These are phyloP conservation scores for Lachancea fermentati DNA, from an alignment of 805 yeast genomes.

Conservation along the genomic window DNA sequence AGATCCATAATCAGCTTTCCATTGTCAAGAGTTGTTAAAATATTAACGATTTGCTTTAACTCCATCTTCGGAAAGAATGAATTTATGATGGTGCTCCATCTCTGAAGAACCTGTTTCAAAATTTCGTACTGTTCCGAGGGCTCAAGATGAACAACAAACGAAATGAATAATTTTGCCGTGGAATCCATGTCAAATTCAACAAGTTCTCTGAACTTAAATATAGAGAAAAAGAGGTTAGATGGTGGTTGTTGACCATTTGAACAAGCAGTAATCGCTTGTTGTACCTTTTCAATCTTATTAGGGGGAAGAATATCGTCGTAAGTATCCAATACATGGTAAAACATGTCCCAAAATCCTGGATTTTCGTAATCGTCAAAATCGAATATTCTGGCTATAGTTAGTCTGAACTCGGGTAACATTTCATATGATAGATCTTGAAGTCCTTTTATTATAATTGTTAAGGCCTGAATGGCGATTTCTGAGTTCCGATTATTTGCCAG, in stretches of 20 bases:
- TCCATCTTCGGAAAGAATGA: constrained; percentile 29
- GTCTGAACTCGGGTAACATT: constrained; percentile 21
- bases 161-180: constrained; percentile 23
- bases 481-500: neutral
- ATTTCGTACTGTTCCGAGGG: constrained; percentile 7
- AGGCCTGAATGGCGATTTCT: constrained; percentile 14
- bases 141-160: constrained; percentile 15
- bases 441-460: constrained; percentile 38
- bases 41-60: constrained; percentile 27
- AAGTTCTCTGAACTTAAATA: constrained; percentile 49
- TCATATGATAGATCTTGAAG: constrained; percentile 32
- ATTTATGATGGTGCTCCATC: constrained; percentile 53
- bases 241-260: constrained; percentile 1
- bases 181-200: constrained; percentile 25
- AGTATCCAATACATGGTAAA: constrained; percentile 43
- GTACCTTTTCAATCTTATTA: neutral
- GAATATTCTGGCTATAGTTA: constrained; percentile 24
- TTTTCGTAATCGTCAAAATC: constrained; percentile 12
- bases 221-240: constrained; percentile 30
- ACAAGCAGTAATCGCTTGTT: constrained; percentile 1
- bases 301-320: constrained; percentile 36
- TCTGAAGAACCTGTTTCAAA: constrained; percentile 32
- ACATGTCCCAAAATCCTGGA: constrained; percentile 40
- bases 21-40: constrained; percentile 25
- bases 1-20: constrained; percentile 20